Evolutionary conservation across 306 rosid species (phyloP).

Genomic region (Lablab purpureus): DNA sequence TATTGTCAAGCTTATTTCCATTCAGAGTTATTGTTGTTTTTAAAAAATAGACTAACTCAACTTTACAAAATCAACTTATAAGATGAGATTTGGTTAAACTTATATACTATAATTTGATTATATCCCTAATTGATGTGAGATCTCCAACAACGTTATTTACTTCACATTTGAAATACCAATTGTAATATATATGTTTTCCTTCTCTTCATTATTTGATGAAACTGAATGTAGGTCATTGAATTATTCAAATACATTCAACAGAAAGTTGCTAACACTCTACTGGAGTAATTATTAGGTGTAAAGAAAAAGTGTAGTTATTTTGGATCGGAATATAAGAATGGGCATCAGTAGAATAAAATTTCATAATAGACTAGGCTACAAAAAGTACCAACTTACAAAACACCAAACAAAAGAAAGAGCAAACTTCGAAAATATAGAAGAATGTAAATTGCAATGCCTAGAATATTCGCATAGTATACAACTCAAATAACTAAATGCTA

Average conservation of each 20-base stretch:
- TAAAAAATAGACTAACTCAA: too few relatives aligned
- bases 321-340: not conserved
- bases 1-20: too few relatives aligned
- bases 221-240: not conserved
- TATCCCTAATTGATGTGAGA: too few relatives aligned
- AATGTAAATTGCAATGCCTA: conserved; percentile 17
- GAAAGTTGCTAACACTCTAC: not conserved
- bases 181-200: too few relatives aligned
- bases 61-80: too few relatives aligned
- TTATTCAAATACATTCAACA: not conserved
- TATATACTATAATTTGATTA: too few relatives aligned
- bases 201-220: too few relatives aligned
- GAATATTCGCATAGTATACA: conserved; percentile 17
- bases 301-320: too few relatives aligned
- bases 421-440: conserved; percentile 34
- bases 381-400: not conserved
- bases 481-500: conserved; percentile 19
- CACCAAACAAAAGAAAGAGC: not conserved
- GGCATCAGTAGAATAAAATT: not conserved
- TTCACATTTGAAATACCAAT: too few relatives aligned
- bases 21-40: too few relatives aligned
- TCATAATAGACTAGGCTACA: not conserved
- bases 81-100: too few relatives aligned
- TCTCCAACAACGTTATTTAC: too few relatives aligned
- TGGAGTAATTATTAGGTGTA: not conserved